Conservation (phyloP, 768 basidiomycete genomes). For the Suillus occidentalis region DNA sequence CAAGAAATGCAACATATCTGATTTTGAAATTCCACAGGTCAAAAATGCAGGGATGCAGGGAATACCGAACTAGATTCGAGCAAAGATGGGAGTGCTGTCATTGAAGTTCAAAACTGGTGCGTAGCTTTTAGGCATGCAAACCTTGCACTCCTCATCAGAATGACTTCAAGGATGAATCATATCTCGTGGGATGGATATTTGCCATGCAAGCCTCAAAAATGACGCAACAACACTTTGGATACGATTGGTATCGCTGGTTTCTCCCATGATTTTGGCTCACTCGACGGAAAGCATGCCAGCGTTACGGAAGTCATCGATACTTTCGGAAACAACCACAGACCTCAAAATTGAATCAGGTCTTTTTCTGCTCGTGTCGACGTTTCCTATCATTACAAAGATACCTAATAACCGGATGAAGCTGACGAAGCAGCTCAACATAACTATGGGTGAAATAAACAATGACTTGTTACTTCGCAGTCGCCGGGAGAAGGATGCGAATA, state of each 20-base stretch:
- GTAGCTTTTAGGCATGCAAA: slow-evolving; percentile 4
- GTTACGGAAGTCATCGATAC: slow-evolving; percentile 42
- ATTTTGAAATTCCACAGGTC: slow-evolving; percentile 17
- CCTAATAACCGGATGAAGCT: slow-evolving; percentile 36
- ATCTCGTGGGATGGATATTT: slow-evolving; percentile 34
- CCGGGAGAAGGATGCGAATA: slow-evolving; percentile 25
- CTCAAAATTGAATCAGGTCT: slow-evolving; percentile 29
- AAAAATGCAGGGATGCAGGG: slow-evolving; percentile 29
- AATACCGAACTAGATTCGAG: slow-evolving; percentile 27
- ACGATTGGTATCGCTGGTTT: slow-evolving; percentile 59
- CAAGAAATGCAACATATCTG: background rate
- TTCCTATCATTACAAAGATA: slow-evolving; percentile 35
- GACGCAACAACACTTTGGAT: slow-evolving; percentile 39
- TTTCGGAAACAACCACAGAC: slow-evolving; percentile 24
- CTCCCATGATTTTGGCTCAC: slow-evolving; percentile 51
- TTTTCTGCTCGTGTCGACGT: slow-evolving; percentile 13
- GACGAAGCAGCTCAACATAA: slow-evolving; percentile 29
- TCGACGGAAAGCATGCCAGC: slow-evolving; percentile 44
- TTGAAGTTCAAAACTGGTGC: slow-evolving; percentile 51
- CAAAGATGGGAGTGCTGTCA: slow-evolving; percentile 28
- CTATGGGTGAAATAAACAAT: slow-evolving; percentile 39
- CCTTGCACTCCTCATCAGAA: background rate
- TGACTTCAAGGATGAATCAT: slow-evolving; percentile 17
- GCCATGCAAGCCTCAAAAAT: background rate
- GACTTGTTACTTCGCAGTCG: slow-evolving; percentile 37